Conservation (phyloP, 1,284 basidiomycete genomes). For the Malassezia nana region DNA sequence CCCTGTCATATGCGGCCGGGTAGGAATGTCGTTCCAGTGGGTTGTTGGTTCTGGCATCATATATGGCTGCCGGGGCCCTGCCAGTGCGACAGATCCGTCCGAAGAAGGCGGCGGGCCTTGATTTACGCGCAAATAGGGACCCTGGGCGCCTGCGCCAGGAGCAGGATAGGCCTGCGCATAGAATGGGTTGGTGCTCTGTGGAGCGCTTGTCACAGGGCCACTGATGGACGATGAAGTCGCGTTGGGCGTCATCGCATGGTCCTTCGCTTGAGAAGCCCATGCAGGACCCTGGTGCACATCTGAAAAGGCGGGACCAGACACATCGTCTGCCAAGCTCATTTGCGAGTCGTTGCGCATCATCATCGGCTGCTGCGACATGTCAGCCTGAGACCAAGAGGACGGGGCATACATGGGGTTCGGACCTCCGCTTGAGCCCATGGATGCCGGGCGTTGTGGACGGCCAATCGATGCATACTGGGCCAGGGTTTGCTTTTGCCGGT, state of each 20-base stretch:
- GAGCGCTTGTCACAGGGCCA: no score
- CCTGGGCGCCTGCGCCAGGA: background rate
- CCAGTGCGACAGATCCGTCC: background rate
- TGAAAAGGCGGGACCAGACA: background rate
- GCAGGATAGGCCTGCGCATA: background rate
- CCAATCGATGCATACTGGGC: background rate
- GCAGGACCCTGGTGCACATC: background rate
- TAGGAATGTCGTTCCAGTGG: conserved; percentile 5
- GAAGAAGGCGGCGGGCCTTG: background rate
- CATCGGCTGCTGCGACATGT: background rate
- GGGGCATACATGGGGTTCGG: background rate
- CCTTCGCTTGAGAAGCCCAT: background rate
- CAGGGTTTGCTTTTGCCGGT: background rate
- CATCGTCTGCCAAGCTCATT: background rate
- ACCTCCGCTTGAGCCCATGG: background rate
- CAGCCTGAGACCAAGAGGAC: background rate
- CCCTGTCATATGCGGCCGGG: background rate
- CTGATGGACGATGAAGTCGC: background rate
- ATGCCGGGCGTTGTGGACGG: background rate
- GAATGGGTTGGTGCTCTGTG: background rate
- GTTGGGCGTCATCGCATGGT: background rate
- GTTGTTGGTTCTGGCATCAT: background rate
- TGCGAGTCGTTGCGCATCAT: background rate
- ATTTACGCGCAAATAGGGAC: background rate
- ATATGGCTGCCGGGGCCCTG: background rate